These are phyloP conservation scores for Diplogelasinospora grovesii DNA, from an alignment of 495 filamentous ascomycete genomes.

Conservation along the genomic window DNA sequence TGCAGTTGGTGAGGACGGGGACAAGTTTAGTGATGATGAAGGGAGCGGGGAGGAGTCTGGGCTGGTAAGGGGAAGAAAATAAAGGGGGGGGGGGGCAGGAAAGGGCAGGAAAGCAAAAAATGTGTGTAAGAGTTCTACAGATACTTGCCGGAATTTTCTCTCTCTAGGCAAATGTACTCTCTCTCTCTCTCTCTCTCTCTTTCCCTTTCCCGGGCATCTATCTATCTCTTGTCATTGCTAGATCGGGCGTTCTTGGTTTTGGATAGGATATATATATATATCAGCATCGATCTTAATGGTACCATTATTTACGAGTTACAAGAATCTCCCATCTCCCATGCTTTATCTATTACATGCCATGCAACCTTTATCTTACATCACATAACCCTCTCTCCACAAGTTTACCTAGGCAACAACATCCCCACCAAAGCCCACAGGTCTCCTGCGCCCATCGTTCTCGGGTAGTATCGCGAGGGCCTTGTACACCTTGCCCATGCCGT, in stretches of 20 bases:
- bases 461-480: conserved; percentile 90
- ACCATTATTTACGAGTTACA: no score
- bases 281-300: no score
- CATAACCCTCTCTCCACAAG: no score
- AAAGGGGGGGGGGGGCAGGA: conserved; percentile 3
- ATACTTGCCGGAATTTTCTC: no score
- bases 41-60: conserved; percentile 61
- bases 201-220: not conserved
- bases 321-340: no score
- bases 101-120: not conserved
- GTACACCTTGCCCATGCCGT: conserved; percentile 89
- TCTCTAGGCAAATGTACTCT: no score
- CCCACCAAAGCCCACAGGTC: conserved; percentile 90
- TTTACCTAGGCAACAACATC: conserved; percentile 38
- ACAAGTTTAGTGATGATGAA: conserved; percentile 50
- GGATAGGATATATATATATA: no score
- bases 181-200: not conserved
- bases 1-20: conserved; percentile 80
- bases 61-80: conserved; percentile 52
- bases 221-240: not conserved
- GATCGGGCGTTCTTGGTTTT: not conserved
- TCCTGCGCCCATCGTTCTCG: conserved; percentile 60
- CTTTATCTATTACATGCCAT: not conserved
- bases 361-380: not conserved
- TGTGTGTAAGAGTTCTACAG: no score